Conservation (phyloP, 83 land plant species). For the Picea mariana region DNA sequence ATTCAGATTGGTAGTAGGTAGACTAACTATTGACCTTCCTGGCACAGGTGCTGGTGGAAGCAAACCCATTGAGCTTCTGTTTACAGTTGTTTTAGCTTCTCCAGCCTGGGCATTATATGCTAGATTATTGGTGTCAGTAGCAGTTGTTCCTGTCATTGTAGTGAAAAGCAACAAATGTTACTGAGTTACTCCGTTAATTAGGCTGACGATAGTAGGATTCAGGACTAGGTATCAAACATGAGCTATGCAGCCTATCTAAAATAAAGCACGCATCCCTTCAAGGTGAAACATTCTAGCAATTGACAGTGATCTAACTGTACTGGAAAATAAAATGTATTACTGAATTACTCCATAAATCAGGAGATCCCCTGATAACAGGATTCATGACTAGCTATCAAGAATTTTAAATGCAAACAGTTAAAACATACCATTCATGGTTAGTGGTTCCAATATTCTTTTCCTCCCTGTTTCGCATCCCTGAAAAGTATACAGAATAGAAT, state of each 20-base stretch:
- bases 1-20: conserved; percentile 60
- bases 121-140: conserved; percentile 16
- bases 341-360: not conserved
- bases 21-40: conserved; percentile 37
- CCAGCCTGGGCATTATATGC: not conserved
- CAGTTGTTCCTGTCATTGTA: conserved; percentile 26
- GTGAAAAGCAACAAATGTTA: not conserved
- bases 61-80: conserved; percentile 13
- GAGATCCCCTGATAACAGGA: not conserved
- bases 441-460: conserved; percentile 54
- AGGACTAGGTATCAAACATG: too few relatives aligned
- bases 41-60: conserved; percentile 24
- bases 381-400: not conserved
- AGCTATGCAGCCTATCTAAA: not conserved
- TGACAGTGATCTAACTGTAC: not conserved
- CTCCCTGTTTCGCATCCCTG: conserved; percentile 38
- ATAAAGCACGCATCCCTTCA: not conserved
- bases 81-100: conserved; percentile 6
- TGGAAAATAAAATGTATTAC: not conserved
- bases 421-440: conserved; percentile 58
- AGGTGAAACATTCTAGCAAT: not conserved
- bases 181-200: too few relatives aligned
- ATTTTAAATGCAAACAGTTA: not conserved
- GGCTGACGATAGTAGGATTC: too few relatives aligned
- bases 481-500: not conserved